These are phyloP conservation scores for Cytospora mali DNA, from an alignment of 2,329 filamentous ascomycete genomes.

Conservation along the genomic window DNA sequence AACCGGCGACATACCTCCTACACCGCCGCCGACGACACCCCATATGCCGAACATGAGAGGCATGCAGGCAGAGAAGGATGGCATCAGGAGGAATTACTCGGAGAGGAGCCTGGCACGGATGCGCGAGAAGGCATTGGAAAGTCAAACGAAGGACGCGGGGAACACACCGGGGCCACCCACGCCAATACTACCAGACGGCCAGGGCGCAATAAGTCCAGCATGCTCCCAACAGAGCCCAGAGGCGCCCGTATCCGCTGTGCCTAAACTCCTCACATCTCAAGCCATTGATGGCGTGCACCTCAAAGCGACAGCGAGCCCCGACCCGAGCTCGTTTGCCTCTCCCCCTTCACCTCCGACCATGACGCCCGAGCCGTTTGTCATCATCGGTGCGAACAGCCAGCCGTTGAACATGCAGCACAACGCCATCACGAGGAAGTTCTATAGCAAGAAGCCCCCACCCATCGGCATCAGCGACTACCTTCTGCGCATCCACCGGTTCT, in stretches of 20 bases:
- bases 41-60: slow-evolving; percentile 66
- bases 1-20: slow-evolving; percentile 79
- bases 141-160: slow-evolving; percentile 34
- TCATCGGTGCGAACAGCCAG: slow-evolving; percentile 70
- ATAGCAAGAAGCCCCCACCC: slow-evolving; percentile 82
- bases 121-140: slow-evolving; percentile 37
- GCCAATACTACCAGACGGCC: slow-evolving; percentile 10
- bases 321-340: slow-evolving; percentile 26
- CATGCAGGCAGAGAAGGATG: slow-evolving; percentile 64
- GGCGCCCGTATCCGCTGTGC: slow-evolving; percentile 5
- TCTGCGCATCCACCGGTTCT: slow-evolving; percentile 83
- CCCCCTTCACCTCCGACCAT: slow-evolving; percentile 35
- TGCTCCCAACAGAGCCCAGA: slow-evolving; percentile 19
- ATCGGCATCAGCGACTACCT: slow-evolving; percentile 86
- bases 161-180: slow-evolving; percentile 21
- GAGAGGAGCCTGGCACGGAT: slow-evolving; percentile 54
- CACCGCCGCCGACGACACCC: slow-evolving; percentile 67
- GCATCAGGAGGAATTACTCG: slow-evolving; percentile 60
- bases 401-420: slow-evolving; percentile 77
- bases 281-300: slow-evolving; percentile 60
- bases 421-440: slow-evolving; percentile 89
- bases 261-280: slow-evolving; percentile 22
- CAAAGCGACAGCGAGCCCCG: slow-evolving; percentile 38
- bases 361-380: slow-evolving; percentile 55
- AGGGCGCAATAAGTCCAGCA: slow-evolving; percentile 7